Base-by-base conservation (phyloP, 768 basidiomycete species). In the Hericium rajendrae region DNA sequence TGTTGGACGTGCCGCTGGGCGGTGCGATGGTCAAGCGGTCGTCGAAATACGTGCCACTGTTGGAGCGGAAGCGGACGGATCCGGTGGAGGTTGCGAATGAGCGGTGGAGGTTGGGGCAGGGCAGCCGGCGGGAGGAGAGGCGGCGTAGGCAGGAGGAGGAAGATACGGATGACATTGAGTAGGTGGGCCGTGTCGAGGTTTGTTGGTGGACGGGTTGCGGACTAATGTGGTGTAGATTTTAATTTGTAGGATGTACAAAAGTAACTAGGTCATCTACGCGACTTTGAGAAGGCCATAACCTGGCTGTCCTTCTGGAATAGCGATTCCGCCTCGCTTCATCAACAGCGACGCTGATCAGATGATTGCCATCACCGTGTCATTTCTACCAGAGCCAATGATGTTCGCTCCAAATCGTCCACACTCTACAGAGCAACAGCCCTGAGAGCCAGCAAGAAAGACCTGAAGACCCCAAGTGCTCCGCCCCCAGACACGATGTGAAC, bases 71-170 rank as follows among this genome's bases (percentile, higher is more conserved):
- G 55, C 76, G 91, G 54, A 70, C 87, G 28, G 88, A 90, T 57
- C 76, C 77, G 6, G 83, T 87, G 0, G 86, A 89, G 38, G 79
- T 81, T 13, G 78, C 80, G 22, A 95, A 97, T 67, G 83, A 83
- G 64, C 78, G 86, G 55, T 97, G 89, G 88, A 76, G 85, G 59
- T 65, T 76, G 16, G 86, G 86, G 11, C 84, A 84, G 65, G 86
- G 82, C 1, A 71, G 74, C 48, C 74, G 79, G 59, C 74, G 70
- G 62, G 71, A 70, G 54, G 62, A 18, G 26, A 38, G 37, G 49
- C 16, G 38, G 48, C 20, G 18, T 13, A 46, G 20, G 8, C 43
- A 16, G 28, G 55, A 48, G 20, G 46, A 28, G 12, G 20, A 38
- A 9, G 55, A 22, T 2, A 46, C 18, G 9, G 55, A 48, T 22